A percentile compares a stretch with the other conserved stretches of the same genome.
Evolutionary conservation across 2,329 filamentous ascomycete species (phyloP).

Genomic region (Aspergillus sp.): DNA sequence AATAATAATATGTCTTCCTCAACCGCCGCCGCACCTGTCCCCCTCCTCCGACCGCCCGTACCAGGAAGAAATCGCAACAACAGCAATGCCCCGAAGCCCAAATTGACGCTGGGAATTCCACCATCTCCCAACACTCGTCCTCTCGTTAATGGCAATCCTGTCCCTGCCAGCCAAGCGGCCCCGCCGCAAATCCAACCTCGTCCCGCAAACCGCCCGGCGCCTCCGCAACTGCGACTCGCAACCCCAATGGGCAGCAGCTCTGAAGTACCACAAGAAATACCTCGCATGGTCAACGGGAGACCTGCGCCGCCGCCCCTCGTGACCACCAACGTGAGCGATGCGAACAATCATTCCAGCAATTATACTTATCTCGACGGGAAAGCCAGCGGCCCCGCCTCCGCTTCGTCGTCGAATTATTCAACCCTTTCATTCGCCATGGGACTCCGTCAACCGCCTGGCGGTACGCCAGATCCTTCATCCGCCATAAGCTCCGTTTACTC

Average conservation of each 20-base stretch:
- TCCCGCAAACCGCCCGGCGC: conserved; percentile 49
- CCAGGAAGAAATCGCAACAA: conserved; percentile 58
- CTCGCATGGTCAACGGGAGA: conserved; percentile 46
- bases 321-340: conserved; percentile 71
- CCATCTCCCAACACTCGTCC: conserved; percentile 77
- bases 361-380: conserved; percentile 70
- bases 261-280: conserved; percentile 63
- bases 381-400: conserved; percentile 74
- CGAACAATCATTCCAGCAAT: conserved; percentile 74
- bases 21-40: conserved; percentile 61
- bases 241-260: conserved; percentile 76
- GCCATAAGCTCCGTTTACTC: conserved; percentile 82
- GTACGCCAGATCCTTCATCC: conserved; percentile 77
- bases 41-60: conserved; percentile 75
- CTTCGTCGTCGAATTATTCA: conserved; percentile 80
- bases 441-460: conserved; percentile 51
- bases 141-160: conserved; percentile 46
- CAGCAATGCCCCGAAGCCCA: conserved; percentile 57
- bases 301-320: conserved; percentile 53
- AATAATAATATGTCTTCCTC: conserved; percentile 65
- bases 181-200: conserved; percentile 31
- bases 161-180: conserved; percentile 22
- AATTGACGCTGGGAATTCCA: conserved; percentile 83
- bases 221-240: conserved; percentile 75
- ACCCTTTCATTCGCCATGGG: conserved; percentile 75